Evolutionary conservation across 495 filamentous ascomycete genomes (phyloP).

Genomic region (Lasiosphaeria hispida): DNA sequence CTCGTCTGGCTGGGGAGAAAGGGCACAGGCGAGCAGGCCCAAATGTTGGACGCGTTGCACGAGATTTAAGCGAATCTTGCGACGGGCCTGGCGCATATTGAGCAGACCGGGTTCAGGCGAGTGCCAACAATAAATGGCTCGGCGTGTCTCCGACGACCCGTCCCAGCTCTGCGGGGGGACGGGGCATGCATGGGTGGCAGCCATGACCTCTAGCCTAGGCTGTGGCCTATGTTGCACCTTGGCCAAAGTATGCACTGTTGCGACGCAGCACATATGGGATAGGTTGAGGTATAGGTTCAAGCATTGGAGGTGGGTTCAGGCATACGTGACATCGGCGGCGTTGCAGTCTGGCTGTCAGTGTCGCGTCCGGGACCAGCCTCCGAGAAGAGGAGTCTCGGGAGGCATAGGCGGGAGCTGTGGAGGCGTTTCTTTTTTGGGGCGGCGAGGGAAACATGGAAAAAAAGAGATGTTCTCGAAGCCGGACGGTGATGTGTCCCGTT

Average conservation of each 20-base stretch:
- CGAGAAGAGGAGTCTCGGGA: conserved; percentile 5
- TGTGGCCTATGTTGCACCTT: too few species aligned
- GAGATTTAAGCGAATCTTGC: conserved; percentile 2
- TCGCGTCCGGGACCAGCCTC: conserved; percentile 2
- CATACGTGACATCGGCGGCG: neutral
- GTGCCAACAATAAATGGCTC: conserved; percentile 8
- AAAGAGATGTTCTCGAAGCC: conserved; percentile 17
- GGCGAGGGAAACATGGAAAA: neutral
- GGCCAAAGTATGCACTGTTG: too few species aligned
- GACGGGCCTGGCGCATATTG: conserved; percentile 3
- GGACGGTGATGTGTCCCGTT: conserved; percentile 13
- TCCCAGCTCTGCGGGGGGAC: too few species aligned
- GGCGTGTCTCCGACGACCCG: conserved; percentile 8
- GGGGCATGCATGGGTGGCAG: neutral
- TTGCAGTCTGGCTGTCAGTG: neutral
- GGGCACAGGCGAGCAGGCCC: neutral
- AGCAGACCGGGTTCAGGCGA: conserved; percentile 21
- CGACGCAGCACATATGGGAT: too few species aligned
- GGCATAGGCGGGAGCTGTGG: neutral
- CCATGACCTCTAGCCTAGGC: neutral
- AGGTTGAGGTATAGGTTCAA: too few species aligned
- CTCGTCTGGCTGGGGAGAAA: neutral
- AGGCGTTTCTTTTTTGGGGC: neutral
- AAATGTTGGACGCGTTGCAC: neutral
- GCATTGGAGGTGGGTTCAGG: neutral